These are phyloP conservation scores for Periconia sp. DNA, from an alignment of 2,329 filamentous ascomycete genomes.

Conservation along the genomic window DNA sequence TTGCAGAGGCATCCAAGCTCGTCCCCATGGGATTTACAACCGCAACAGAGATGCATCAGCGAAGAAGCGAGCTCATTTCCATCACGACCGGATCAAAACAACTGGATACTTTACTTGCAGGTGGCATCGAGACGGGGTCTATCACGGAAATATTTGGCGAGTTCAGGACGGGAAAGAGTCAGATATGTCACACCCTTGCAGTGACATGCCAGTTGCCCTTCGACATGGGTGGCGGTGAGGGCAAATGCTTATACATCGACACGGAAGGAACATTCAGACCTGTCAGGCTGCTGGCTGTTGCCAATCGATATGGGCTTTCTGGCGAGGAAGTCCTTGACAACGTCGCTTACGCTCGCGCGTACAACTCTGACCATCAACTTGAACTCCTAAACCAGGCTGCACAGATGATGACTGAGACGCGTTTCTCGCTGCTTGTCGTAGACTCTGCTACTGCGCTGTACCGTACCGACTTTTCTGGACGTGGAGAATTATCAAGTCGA, in stretches of 20 bases:
- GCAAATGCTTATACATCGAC: constrained; percentile 98
- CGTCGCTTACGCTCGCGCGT: constrained; percentile 95
- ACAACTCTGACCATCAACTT: constrained; percentile 98
- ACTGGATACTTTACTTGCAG: constrained; percentile 90
- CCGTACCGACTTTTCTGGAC: constrained; percentile 94
- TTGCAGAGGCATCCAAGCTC: constrained; percentile 93
- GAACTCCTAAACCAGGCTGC: constrained; percentile 93
- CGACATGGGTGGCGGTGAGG: constrained; percentile 98
- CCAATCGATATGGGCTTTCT: constrained; percentile 90
- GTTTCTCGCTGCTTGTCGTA: constrained; percentile 93
- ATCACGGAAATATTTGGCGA: constrained; percentile 99
- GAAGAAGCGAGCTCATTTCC: constrained; percentile 94
- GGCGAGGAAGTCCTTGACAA: constrained; percentile 98
- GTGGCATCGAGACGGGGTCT: constrained; percentile 94
- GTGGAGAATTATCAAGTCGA: constrained; percentile 92
- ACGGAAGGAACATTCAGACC: constrained; percentile 96
- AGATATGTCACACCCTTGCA: constrained; percentile 97
- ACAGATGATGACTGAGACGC: constrained; percentile 99
- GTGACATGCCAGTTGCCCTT: constrained; percentile 98
- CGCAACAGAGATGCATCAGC: constrained; percentile 97
- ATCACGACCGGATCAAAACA: constrained; percentile 99
- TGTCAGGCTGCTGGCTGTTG: constrained; percentile 87
- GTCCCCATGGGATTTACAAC: constrained; percentile 99
- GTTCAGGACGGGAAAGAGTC: constrained; percentile 97
- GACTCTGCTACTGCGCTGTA: constrained; percentile 96